A percentile compares a stretch with the other conserved stretches of the same genome.
These are phyloP conservation scores for Rubroshorea leprosula DNA, from an alignment of 345 rosid species.

Conservation along the genomic window DNA sequence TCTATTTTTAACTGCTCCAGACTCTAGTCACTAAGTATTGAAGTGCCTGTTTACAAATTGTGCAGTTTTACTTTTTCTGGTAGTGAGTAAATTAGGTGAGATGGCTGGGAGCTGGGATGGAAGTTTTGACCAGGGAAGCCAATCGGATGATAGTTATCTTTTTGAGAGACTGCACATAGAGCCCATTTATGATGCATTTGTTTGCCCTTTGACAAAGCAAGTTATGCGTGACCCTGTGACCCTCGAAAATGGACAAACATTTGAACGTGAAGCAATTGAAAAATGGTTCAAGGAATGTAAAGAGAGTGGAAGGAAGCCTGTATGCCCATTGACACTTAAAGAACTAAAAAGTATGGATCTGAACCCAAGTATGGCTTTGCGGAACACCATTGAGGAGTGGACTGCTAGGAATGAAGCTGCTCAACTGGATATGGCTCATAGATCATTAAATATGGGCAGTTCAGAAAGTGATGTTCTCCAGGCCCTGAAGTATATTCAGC, in stretches of 20 bases:
- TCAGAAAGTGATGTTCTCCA: conserved; percentile 59
- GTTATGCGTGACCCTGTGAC: conserved; percentile 90
- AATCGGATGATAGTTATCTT: conserved; percentile 64
- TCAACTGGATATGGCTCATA: conserved; percentile 76
- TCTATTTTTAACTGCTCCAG: no score
- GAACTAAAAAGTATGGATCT: conserved; percentile 56
- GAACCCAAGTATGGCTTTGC: conserved; percentile 77
- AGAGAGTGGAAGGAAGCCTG: conserved; percentile 48
- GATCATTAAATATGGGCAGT: conserved; percentile 51
- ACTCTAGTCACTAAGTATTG: not conserved
- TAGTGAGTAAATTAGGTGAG: conserved; percentile 20
- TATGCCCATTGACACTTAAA: conserved; percentile 72
- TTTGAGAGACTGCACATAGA: conserved; percentile 60
- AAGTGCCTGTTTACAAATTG: not conserved
- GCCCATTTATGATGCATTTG: conserved; percentile 77
- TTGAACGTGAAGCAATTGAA: conserved; percentile 89
- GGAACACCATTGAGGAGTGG: conserved; percentile 92
- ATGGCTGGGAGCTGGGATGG: conserved; percentile 77
- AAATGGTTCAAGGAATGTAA: conserved; percentile 78
- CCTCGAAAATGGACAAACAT: conserved; percentile 77
- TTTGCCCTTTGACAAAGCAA: conserved; percentile 89
- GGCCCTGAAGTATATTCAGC: conserved; percentile 50
- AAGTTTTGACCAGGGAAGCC: conserved; percentile 55
- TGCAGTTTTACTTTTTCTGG: conserved; percentile 8
- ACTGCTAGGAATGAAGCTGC: conserved; percentile 82